These are phyloP conservation scores for Auricularia cornea DNA, from an alignment of 768 basidiomycete genomes.

Conservation along the genomic window DNA sequence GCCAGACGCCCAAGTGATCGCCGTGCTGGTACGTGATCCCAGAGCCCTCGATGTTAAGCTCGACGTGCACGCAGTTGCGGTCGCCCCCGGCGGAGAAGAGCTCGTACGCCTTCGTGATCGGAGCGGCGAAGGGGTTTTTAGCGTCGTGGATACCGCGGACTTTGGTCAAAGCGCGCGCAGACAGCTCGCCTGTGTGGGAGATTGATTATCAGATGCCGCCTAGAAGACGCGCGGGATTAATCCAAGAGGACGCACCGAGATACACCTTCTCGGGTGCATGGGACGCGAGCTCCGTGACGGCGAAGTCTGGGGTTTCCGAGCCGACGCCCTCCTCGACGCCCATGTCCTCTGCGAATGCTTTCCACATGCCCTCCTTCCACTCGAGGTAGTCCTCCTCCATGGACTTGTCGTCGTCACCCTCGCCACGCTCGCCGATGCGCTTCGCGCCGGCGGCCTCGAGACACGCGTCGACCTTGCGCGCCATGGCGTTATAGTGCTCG, in stretches of 20 bases:
- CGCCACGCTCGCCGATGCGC: conserved; percentile 83
- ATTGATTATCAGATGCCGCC: conserved; percentile 10
- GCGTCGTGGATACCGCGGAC: conserved; percentile 96
- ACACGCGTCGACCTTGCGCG: conserved; percentile 64
- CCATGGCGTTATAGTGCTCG: conserved; percentile 93
- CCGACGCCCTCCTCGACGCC: conserved; percentile 94
- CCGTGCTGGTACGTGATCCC: conserved; percentile 99
- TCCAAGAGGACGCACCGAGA: conserved; percentile 50
- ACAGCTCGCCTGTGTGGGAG: conserved; percentile 67
- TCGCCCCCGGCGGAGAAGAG: conserved; percentile 68
- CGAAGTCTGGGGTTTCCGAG: conserved; percentile 90
- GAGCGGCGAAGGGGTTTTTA: conserved; percentile 93
- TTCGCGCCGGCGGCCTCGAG: conserved; percentile 73
- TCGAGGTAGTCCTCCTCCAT: conserved; percentile 99
- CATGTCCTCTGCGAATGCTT: conserved; percentile 71
- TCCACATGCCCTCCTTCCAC: conserved; percentile 99
- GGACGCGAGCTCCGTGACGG: conserved; percentile 71
- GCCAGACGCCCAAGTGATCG: conserved; percentile 97
- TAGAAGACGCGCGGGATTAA: neutral
- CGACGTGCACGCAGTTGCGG: conserved; percentile 91
- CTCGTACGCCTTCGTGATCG: conserved; percentile 68
- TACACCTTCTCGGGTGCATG: conserved; percentile 85
- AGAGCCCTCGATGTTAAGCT: conserved; percentile 88
- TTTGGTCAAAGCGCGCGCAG: conserved; percentile 84
- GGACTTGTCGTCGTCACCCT: conserved; percentile 98